Base-by-base conservation (phyloP, 495 filamentous ascomycete genomes). In the Xylaria telfairii region DNA sequence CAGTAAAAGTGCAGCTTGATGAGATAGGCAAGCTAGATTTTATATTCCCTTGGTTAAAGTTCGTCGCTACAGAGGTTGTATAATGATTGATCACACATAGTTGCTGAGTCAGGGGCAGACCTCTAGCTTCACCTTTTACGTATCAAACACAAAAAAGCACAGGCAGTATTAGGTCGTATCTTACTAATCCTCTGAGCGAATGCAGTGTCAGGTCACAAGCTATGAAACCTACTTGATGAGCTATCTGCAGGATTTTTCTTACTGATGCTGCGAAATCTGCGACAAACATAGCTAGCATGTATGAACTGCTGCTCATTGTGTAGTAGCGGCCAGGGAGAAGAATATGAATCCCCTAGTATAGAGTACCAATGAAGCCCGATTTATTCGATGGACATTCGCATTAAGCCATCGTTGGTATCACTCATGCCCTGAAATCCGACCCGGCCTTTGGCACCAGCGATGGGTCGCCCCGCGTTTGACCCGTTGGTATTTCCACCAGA, bases 331-430 rank as follows among this genome's bases (percentile, higher is more conserved):
- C 28, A 34, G 24, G 21, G 37, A 13, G 4, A 46, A 44, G 49
- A 24, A 57, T 44, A 39, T 6, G 26, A 24, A 21, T 13, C 49
- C 32, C 26, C 24, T 24, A 26, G 24, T 19, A 26, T 12, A 15
- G 60, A 17, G 51, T 4, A 42, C 19, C 1, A 9, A 3, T 5
- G 26, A 21, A 4, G 30, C 1, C n/a, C 6, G 1, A 13, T n/a
- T 72, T 73, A 92, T 74, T 97, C 94, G 76, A 97, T 95, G 77
- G 93, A 97, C 94, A 99, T 95, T 75, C 96, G 94, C 92, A 97
- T 98, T 72, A 98, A 85, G 26, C 94, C 93, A 82, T 98, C 96
- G 75, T 93, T 92, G 4, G 96, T 96, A 82, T 98, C 96, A 60
- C 85, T 93, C 93, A 98, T 97, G 0, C 96, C 96, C 79, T 98